Evolutionary conservation across 441 rosid species (phyloP).

Genomic region (Mallotus repandus): DNA sequence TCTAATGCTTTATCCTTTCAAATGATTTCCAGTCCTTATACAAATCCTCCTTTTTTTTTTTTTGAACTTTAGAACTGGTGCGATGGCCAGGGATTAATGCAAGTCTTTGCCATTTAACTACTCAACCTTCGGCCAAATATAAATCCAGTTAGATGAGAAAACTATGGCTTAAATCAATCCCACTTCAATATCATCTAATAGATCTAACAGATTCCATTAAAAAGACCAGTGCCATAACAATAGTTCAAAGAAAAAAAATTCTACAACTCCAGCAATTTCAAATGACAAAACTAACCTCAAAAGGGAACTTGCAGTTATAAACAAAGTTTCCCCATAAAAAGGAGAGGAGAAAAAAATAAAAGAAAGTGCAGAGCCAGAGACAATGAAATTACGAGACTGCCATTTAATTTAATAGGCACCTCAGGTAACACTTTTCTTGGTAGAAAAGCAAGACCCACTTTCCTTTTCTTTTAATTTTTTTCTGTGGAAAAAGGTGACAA

Average conservation of each 20-base stretch:
- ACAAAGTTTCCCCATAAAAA: constrained; percentile 21
- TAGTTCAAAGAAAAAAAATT: neutral
- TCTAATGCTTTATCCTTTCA: constrained; percentile 7
- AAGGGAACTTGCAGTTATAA: constrained; percentile 13
- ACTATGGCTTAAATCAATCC: too few relatives aligned
- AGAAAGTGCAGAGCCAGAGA: neutral
- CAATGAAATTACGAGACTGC: constrained; percentile 32
- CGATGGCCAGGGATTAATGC: too few relatives aligned
- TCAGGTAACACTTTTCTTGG: constrained; percentile 18
- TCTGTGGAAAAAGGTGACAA: constrained; percentile 30
- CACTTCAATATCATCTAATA: too few relatives aligned
- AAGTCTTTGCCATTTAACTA: too few relatives aligned
- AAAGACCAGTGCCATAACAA: too few relatives aligned
- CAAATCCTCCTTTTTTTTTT: neutral
- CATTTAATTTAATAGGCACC: constrained; percentile 22
- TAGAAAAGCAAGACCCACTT: constrained; percentile 36
- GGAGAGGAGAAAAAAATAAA: too few relatives aligned
- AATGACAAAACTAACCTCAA: constrained; percentile 38
- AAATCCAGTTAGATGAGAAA: neutral
- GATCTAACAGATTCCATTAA: too few relatives aligned
- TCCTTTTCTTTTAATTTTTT: too few relatives aligned
- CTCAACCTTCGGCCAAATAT: neutral
- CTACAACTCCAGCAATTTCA: neutral
- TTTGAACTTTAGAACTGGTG: too few relatives aligned
- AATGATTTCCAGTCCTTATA: neutral